A percentile compares a stretch with the other conserved stretches of the same genome.
Conservation (phyloP, 371 early-diverging fungal genomes). For the Mucor racemosus region DNA sequence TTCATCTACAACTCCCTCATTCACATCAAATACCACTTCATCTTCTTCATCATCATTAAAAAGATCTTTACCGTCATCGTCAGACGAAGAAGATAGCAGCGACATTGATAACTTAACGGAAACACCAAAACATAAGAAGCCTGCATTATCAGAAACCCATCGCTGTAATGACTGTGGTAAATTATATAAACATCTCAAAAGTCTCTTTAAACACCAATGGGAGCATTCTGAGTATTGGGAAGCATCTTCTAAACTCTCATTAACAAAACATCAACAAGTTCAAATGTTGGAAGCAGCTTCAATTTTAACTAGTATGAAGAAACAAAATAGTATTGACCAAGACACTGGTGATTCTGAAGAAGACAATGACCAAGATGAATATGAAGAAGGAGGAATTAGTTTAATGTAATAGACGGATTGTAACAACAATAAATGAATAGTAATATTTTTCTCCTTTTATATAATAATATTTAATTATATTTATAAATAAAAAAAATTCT, state of each 20-base stretch:
- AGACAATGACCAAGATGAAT: not conserved
- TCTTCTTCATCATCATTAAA: not conserved
- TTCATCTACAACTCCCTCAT: not conserved
- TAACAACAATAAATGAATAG: not conserved
- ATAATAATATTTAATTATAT: not conserved
- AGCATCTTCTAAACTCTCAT: slow-evolving; percentile 57
- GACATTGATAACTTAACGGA: not conserved
- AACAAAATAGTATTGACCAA: not conserved
- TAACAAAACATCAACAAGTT: slow-evolving; percentile 78
- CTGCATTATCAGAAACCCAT: not conserved
- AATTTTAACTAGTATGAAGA: slow-evolving; percentile 61
- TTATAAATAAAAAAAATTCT: slow-evolving; percentile 1
- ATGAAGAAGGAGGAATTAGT: not conserved
- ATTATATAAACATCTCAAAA: slow-evolving; percentile 68
- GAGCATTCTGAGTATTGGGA: slow-evolving; percentile 74
- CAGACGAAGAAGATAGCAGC: not conserved
- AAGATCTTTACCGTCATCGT: not conserved
- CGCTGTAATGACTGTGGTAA: slow-evolving; percentile 69
- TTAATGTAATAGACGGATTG: not conserved
- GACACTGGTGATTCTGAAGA: not conserved
- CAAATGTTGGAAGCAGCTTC: slow-evolving; percentile 76
- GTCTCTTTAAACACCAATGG: slow-evolving; percentile 71
- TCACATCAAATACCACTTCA: not conserved
- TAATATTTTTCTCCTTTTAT: slow-evolving; percentile 2
- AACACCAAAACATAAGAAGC: not conserved